Evolutionary conservation across 495 filamentous ascomycete species (phyloP).

Genomic region (Penicillium coprophilum): DNA sequence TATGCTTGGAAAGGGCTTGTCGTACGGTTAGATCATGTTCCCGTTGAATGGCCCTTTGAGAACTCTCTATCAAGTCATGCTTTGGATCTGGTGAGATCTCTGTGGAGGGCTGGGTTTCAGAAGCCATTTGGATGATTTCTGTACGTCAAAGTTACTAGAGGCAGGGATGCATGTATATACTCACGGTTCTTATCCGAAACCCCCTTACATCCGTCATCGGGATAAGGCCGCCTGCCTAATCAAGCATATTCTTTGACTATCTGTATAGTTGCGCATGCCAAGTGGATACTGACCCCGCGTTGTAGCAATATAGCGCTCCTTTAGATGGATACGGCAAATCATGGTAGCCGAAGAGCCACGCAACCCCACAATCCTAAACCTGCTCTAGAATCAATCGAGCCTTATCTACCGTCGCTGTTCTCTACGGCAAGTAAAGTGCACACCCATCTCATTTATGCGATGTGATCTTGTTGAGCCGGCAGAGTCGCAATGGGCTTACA

Average conservation of each 20-base stretch:
- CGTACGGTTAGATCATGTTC: background rate
- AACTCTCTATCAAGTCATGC: background rate
- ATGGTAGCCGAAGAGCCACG: too few relatives aligned
- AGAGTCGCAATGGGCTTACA: too few relatives aligned
- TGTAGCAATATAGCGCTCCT: background rate
- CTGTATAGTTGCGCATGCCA: background rate
- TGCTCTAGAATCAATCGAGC: too few relatives aligned
- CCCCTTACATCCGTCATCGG: background rate
- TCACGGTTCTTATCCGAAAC: background rate
- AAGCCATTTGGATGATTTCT: background rate
- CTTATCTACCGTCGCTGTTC: too few relatives aligned
- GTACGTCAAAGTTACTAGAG: background rate
- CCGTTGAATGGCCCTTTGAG: background rate
- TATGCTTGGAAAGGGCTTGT: background rate
- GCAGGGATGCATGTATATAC: background rate
- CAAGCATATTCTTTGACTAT: background rate
- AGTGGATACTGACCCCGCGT: background rate
- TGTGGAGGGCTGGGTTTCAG: background rate
- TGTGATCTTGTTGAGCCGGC: too few relatives aligned
- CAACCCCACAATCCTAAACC: too few relatives aligned
- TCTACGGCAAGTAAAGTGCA: too few relatives aligned
- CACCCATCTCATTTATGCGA: too few relatives aligned
- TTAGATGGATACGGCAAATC: background rate
- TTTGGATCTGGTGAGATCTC: background rate
- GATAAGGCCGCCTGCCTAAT: background rate